Evolutionary conservation across 331 rosid species (phyloP).

Genomic region (Malus hybrid): DNA sequence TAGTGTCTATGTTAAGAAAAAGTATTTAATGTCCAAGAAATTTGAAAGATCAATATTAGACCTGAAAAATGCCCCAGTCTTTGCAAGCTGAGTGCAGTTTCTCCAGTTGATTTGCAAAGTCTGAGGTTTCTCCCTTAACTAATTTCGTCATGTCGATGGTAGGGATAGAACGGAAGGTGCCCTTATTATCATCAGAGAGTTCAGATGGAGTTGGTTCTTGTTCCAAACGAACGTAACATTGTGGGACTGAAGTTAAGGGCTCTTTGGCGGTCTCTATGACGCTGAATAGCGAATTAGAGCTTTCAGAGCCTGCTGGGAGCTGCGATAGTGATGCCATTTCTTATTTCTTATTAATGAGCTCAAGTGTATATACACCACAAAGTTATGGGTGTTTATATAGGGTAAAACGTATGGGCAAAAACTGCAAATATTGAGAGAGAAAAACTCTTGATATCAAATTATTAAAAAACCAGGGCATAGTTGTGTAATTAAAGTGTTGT

Average conservation of each 20-base stretch:
- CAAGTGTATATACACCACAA: not conserved
- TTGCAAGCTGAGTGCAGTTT: slow-evolving; percentile 51
- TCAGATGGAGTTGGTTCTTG: slow-evolving; percentile 7
- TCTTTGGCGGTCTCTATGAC: slow-evolving; percentile 25
- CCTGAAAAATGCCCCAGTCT: slow-evolving; percentile 87
- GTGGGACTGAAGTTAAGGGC: slow-evolving; percentile 31
- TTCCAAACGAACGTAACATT: slow-evolving; percentile 25
- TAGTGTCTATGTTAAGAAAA: not conserved
- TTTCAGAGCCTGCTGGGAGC: not conserved
- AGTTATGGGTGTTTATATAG: not conserved
- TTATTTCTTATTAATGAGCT: not conserved
- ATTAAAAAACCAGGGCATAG: no score
- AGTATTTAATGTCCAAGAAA: not conserved
- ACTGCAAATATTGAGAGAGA: no score
- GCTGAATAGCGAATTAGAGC: slow-evolving; percentile 27
- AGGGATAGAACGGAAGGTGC: slow-evolving; percentile 31
- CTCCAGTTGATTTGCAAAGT: slow-evolving; percentile 21
- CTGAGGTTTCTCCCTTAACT: not conserved
- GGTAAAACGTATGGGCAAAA: not conserved
- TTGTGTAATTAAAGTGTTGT: no score
- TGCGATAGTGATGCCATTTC: slow-evolving; percentile 24
- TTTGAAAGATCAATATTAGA: slow-evolving; percentile 1
- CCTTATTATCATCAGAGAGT: slow-evolving; percentile 2
- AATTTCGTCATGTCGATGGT: slow-evolving; percentile 35
- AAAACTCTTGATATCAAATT: no score